Evolutionary conservation across 768 basidiomycete genomes (phyloP), one percentile per base, ranked within the genome.

Genomic region (Lentinula sp.): DNA sequence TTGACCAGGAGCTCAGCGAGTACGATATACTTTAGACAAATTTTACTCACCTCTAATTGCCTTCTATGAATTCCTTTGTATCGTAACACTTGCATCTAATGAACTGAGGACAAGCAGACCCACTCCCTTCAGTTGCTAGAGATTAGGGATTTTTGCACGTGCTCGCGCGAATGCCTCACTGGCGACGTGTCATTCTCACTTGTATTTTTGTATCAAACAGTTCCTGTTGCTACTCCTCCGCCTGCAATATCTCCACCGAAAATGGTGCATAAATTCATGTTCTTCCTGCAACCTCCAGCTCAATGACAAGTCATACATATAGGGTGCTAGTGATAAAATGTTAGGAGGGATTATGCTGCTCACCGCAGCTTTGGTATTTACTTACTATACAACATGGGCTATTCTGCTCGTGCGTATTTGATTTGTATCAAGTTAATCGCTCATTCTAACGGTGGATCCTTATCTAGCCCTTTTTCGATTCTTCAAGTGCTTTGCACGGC

Each of bases 311-410:
- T 49, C 3, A 28, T 28, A 28, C n/a, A n/a, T 10, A 37, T 61
- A 96, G 94, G 87, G 84, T 43, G 71, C 82, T 65, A 90, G 87
- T 65, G 95, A 97, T 75, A 94, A 91, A 77, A 76, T 80, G 46
- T 74, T 94, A 9, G 95, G 95, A 55, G 84, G 87, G 35, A 66
- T 77, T 46, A 92, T 96, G 90, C 83, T 97, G 69, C 77, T 91
- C 64, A 79, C 83, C 63, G 92, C 93, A 37, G 81, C 84, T 6
- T 72, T 85, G 48, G 83, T 91, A 41, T 96, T 96, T 76, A 76
- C 82, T 9, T 98, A 98, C 72, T 98, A 98, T 73, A 94, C 95
- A 1, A 79, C 82, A 32, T 98, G 95, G 95, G 87, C 94, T 13
- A 81, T 97, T 58, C 76, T 98, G 55, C 81, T 95, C 58, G 95